Conservation (phyloP, 169 alveolate species). For the Cyclospora cayetanensis region DNA sequence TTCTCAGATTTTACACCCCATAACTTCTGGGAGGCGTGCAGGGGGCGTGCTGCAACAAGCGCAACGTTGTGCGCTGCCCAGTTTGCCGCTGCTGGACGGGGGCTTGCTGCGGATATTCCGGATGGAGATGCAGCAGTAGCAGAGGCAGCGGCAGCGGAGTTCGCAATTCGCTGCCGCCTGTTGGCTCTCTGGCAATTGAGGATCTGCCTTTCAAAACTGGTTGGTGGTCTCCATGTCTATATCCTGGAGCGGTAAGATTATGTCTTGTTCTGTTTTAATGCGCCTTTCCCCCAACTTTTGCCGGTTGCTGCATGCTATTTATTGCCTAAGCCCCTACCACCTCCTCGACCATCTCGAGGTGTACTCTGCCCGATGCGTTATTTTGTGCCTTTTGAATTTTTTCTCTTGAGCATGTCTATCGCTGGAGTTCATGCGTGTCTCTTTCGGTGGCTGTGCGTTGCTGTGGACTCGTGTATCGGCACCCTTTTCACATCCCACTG, state of each 20-base stretch:
- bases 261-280: no score
- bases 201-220: background rate
- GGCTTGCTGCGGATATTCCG: background rate
- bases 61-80: constrained; percentile 26
- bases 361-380: no score
- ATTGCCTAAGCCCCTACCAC: no score
- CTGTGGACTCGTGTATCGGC: no score
- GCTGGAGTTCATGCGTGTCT: no score
- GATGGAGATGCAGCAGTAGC: constrained; percentile 16
- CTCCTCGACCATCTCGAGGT: no score
- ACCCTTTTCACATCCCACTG: no score
- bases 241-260: background rate
- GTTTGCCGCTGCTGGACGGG: constrained; percentile 36
- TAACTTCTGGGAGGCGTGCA: background rate
- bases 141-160: background rate
- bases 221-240: background rate
- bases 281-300: no score
- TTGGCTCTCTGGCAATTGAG: constrained; percentile 23
- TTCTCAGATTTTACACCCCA: constrained; percentile 1
- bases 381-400: no score
- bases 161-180: constrained; percentile 42
- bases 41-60: constrained; percentile 54
- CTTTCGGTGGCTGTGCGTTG: no score
- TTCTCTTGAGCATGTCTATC: no score
- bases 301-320: no score